phyloP scores from a whole-genome alignment of 2,329 filamentous ascomycete species.

The Apiospora hydei region DNA sequence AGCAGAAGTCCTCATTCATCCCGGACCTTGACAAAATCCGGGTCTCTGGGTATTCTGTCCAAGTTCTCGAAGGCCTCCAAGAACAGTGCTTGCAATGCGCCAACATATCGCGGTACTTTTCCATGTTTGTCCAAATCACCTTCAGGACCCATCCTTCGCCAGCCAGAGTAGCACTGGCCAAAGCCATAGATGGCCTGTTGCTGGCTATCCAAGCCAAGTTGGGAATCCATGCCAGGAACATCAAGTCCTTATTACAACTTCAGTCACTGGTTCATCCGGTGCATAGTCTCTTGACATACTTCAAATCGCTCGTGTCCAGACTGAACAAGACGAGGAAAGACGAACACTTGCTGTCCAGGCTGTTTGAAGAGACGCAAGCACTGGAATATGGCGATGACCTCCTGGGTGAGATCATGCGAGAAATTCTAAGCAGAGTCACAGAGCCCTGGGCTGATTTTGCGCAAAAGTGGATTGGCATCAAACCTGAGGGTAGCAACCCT shows the following conservation, averaged over 20 bases:
- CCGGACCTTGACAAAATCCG: constrained; percentile 55
- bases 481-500: constrained; percentile 61
- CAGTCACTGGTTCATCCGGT: constrained; percentile 57
- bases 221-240: constrained; percentile 49
- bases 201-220: constrained; percentile 58
- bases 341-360: constrained; percentile 65
- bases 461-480: constrained; percentile 78
- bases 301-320: constrained; percentile 58
- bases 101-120: constrained; percentile 54
- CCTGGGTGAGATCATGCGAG: constrained; percentile 69
- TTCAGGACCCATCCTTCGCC: constrained; percentile 54
- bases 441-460: constrained; percentile 72
- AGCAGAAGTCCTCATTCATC: constrained; percentile 59
- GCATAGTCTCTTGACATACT: constrained; percentile 56
- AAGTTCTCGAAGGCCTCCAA: constrained; percentile 56
- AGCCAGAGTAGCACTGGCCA: constrained; percentile 60
- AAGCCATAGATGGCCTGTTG: constrained; percentile 56
- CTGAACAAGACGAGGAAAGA: constrained; percentile 57
- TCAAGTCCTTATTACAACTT: constrained; percentile 60
- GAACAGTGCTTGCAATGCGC: constrained; percentile 56
- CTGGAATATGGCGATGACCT: constrained; percentile 69
- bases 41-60: constrained; percentile 63
- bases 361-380: constrained; percentile 68
- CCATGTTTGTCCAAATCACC: constrained; percentile 53
- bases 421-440: constrained; percentile 69